phyloP scores from a whole-genome alignment of 768 basidiomycete genomes.

The Lyophyllum decastes region DNA sequence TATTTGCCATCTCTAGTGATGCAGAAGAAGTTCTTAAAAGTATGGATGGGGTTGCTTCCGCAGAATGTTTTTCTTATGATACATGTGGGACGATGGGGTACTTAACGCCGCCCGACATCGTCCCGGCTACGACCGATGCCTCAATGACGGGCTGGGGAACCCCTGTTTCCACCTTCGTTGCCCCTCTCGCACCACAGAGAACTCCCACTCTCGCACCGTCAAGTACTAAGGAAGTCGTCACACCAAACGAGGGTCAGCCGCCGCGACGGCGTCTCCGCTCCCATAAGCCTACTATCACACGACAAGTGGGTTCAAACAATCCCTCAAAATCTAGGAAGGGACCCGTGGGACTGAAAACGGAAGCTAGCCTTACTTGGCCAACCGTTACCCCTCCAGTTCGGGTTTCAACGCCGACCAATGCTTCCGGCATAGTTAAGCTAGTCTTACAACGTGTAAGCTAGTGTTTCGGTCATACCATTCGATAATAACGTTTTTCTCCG shows the following conservation, averaged over 20 bases:
- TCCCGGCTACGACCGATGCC: neutral
- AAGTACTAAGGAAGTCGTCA: too few species aligned
- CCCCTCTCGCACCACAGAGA: neutral
- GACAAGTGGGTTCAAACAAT: neutral
- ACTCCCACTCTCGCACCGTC: too few species aligned
- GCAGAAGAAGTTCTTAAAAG: conserved; percentile 1
- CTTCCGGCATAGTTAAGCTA: neutral
- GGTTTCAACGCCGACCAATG: neutral
- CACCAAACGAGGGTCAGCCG: neutral
- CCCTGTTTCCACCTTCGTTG: neutral
- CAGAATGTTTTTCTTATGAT: neutral
- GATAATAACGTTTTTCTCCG: neutral
- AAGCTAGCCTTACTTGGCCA: neutral
- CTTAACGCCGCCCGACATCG: neutral
- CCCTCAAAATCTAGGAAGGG: neutral
- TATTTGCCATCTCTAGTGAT: conserved; percentile 3
- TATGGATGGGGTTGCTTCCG: neutral
- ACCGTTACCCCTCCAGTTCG: neutral
- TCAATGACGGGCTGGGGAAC: neutral
- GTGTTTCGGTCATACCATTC: neutral
- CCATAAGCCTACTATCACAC: too few species aligned
- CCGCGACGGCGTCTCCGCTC: neutral
- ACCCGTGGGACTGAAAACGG: neutral
- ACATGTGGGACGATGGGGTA: neutral
- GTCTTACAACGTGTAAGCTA: neutral